Evolutionary conservation across 2,329 filamentous ascomycete genomes (phyloP).

Genomic region (Cladobotryum mycophilum): DNA sequence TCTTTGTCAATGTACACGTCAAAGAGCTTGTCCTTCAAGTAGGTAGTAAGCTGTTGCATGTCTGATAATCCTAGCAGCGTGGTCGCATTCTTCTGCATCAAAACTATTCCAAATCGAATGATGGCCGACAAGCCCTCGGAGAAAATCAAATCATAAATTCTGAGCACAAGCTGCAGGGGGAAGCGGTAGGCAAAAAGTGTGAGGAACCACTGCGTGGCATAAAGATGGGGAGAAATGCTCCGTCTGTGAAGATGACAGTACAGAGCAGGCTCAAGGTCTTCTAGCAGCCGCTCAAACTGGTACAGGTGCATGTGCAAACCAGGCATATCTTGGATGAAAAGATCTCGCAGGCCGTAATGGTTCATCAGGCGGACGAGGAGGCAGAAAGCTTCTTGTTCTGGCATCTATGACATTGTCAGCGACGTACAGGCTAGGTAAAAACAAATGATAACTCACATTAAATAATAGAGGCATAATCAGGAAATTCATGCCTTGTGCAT

Average conservation of each 20-base stretch:
- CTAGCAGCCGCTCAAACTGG: slow-evolving; percentile 88
- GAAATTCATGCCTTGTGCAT: slow-evolving; percentile 99
- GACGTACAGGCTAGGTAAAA: neutral
- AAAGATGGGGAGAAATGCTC: slow-evolving; percentile 83
- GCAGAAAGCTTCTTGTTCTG: slow-evolving; percentile 94
- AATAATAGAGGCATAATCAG: slow-evolving; percentile 94
- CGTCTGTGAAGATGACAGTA: slow-evolving; percentile 90
- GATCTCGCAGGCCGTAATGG: slow-evolving; percentile 84
- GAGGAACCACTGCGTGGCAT: slow-evolving; percentile 98
- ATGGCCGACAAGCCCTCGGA: slow-evolving; percentile 91
- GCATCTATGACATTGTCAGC: slow-evolving; percentile 56
- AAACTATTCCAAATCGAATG: slow-evolving; percentile 84
- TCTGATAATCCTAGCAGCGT: slow-evolving; percentile 78
- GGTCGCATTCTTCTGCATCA: slow-evolving; percentile 91
- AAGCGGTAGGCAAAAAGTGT: slow-evolving; percentile 98
- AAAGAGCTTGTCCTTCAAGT: slow-evolving; percentile 89
- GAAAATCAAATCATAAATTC: slow-evolving; percentile 92
- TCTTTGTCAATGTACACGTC: slow-evolving; percentile 95
- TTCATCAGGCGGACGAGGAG: slow-evolving; percentile 93
- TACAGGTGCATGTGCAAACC: slow-evolving; percentile 89
- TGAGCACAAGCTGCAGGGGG: slow-evolving; percentile 87
- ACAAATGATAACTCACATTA: slow-evolving; percentile 55
- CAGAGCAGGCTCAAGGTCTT: slow-evolving; percentile 88
- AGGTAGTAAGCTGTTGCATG: slow-evolving; percentile 82
- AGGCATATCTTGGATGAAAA: slow-evolving; percentile 95